Base-by-base conservation (phyloP, 2,329 filamentous ascomycete genomes). In the Xylariomycetidae sp. region DNA sequence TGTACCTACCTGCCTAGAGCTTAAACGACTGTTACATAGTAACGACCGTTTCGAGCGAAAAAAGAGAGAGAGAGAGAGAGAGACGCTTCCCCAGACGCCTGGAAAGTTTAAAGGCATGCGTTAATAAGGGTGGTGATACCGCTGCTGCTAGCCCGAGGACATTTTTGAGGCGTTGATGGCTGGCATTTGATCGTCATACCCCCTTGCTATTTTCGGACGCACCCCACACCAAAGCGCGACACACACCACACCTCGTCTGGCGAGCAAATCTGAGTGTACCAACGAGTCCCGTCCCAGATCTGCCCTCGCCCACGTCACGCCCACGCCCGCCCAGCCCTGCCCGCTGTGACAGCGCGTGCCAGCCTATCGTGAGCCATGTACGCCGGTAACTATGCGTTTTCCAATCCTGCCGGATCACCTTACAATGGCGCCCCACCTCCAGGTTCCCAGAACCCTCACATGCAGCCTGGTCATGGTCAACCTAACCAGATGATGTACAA, bases 401-500 rank as follows among this genome's bases (percentile, higher is more conserved):
- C 66, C 57, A 69, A 69, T 42, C 41, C 50, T 57, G 64, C 60
- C 49, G 66, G 66, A 51, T 68, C 68, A 52, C 64, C 64, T 54
- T 74, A 67, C 64, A 72, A 67, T 63, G 56, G 49, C 47, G 64
- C 65, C 56, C 65, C 66, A 58, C 66, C 58, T 38, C 42, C 50
- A 44, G 48, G 44, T 46, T 60, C 62, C 41, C 66, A 67, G 55
- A 65, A 61, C 46, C 56, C 58, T 57, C 66, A 63, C 49, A 56
- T 67, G 58, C 67, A 69, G 54, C 65, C 63, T 42, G 63, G 61
- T 43, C n/a, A n/a, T n/a, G 30, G 41, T n/a, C 35, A 63, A 53
- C 55, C 49, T 37, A 51, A 51, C 51, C 52, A 51, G 45, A 70
- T 75, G 63, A 77, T 78, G 72, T 79, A 74, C 58, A 74, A 74